Base-by-base conservation (phyloP, 441 rosid species). In the Croton setiger region DNA sequence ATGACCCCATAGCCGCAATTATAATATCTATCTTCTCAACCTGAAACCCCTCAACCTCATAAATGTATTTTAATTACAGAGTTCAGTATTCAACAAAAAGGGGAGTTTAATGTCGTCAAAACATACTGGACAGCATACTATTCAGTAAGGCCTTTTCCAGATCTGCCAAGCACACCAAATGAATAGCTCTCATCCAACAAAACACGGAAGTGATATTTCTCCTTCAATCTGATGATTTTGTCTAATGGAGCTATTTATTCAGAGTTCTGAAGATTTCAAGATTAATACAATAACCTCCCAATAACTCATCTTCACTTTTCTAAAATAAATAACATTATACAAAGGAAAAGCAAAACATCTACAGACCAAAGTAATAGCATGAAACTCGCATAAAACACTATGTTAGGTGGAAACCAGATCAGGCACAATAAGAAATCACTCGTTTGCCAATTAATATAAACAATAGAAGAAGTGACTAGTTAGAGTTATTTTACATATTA, bases 1-100 rank as follows among this genome's bases (percentile, higher is more conserved):
- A 63, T 92, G 99, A n/a, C 7, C 99, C 99, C 98, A 94, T 92
- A 43, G 92, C 86, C 33, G 97, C 96, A 72, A 96, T 94, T 78
- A 94, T 74, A 75, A 94, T 85, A 80, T 94, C 99, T 76, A 92
- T 87, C 86, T 92, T 94, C 71, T 90, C 98, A 48, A 90, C 83
- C 99, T 94, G 84, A 84, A 79, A 60, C 47, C 36, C 31, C 67
- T 75, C n/a, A 44, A 47, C 39, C 47, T 35, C 31, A 63, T 39
- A 64, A 74, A 0, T 45, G 12, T 17, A 17, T 18, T 0, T 51
- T 17, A 18, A 60, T 61, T 63, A 78, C 69, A 65, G 54, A 41
- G 69, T 55, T 66, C 27, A 71, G n/a, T 64, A 53, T 45, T 48
- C n/a, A 64, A 44, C 45, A 60, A 35, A 73, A 62, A n/a, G n/a